These are phyloP conservation scores for Aspergillus homomorphus DNA, from an alignment of 495 filamentous ascomycete genomes.

Conservation along the genomic window DNA sequence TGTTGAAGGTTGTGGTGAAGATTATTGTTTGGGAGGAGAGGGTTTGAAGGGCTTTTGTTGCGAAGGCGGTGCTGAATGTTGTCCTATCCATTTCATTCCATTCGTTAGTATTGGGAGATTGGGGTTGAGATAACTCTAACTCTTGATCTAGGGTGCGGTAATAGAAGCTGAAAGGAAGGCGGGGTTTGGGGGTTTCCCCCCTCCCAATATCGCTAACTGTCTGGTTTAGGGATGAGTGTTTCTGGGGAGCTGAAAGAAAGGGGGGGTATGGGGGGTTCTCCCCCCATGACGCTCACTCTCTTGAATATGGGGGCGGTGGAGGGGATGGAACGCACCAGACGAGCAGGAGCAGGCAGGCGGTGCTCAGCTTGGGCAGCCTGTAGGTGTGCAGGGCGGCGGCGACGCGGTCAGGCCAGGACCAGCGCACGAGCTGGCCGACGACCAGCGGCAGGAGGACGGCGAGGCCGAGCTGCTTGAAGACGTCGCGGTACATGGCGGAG, in stretches of 20 bases:
- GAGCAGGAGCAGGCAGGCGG: slow-evolving; percentile 45
- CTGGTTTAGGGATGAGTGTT: no score
- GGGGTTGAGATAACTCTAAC: no score
- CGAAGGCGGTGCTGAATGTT: slow-evolving; percentile 54
- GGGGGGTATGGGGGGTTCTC: neutral
- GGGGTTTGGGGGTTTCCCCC: no score
- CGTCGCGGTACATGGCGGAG: slow-evolving; percentile 48
- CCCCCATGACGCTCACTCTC: no score
- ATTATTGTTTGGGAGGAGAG: slow-evolving; percentile 46
- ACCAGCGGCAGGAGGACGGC: slow-evolving; percentile 49
- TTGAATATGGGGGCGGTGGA: no score
- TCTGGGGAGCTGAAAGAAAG: no score
- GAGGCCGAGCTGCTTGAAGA: slow-evolving; percentile 51
- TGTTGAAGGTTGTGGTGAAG: slow-evolving; percentile 52
- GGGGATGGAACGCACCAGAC: slow-evolving; percentile 36
- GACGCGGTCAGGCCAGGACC: slow-evolving; percentile 44
- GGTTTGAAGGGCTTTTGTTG: slow-evolving; percentile 47
- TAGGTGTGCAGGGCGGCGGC: slow-evolving; percentile 41
- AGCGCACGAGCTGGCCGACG: slow-evolving; percentile 47
- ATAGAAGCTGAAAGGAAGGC: no score
- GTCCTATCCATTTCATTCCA: slow-evolving; percentile 32
- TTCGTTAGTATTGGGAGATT: neutral
- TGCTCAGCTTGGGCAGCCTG: slow-evolving; percentile 44
- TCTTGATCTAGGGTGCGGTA: no score
- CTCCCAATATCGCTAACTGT: no score